Conservation (phyloP, 2,329 filamentous ascomycete species). For the Penicillium decumbens region DNA sequence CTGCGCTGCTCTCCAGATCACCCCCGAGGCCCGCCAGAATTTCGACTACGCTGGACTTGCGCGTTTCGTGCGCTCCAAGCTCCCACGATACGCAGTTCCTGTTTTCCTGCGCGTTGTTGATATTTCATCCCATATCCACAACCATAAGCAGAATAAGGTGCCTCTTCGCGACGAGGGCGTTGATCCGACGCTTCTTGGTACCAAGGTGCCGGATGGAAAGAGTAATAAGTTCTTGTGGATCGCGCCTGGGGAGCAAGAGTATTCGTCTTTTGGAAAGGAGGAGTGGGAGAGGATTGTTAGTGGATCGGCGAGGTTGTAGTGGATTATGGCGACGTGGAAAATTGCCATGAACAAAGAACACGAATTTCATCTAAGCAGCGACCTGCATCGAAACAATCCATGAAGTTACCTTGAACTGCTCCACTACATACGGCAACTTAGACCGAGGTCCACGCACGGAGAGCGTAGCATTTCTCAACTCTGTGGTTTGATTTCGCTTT, state of each 20-base stretch:
- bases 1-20: conserved; percentile 55
- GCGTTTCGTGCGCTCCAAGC: conserved; percentile 52
- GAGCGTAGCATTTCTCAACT: neutral
- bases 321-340: neutral
- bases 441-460: neutral
- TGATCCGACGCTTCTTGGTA: conserved; percentile 49
- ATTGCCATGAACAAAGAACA: too few species aligned
- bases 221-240: conserved; percentile 51
- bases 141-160: conserved; percentile 77
- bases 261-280: conserved; percentile 54
- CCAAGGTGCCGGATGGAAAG: conserved; percentile 42
- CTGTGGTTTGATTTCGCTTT: neutral
- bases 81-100: conserved; percentile 72
- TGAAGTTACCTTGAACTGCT: neutral
- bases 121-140: conserved; percentile 47
- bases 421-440: neutral
- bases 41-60: conserved; percentile 61
- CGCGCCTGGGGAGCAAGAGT: conserved; percentile 47
- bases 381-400: neutral
- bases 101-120: conserved; percentile 64
- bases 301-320: conserved; percentile 45
- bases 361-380: neutral
- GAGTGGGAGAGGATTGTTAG: conserved; percentile 55
- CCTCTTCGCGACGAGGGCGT: conserved; percentile 64
- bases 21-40: conserved; percentile 41